These are phyloP conservation scores for Naganishia vishniacii DNA, from an alignment of 768 basidiomycete species.

Conservation along the genomic window DNA sequence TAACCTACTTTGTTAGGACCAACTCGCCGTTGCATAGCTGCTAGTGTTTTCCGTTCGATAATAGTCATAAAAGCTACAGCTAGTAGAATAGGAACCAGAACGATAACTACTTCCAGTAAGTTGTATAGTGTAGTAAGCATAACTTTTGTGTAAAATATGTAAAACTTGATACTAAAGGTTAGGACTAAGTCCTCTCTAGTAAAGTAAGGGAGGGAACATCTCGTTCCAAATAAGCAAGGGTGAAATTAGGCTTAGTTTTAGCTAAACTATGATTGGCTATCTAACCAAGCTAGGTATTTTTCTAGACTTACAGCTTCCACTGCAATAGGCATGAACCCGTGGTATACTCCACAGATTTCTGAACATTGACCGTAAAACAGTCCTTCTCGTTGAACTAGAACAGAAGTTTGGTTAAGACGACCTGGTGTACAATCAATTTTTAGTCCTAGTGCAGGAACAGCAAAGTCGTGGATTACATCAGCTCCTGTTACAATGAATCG, in stretches of 20 bases:
- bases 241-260: background rate
- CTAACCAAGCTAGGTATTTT: constrained; percentile 43
- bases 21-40: constrained; percentile 36
- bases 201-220: constrained; percentile 13
- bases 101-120: constrained; percentile 33
- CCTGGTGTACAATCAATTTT: constrained; percentile 34
- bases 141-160: background rate
- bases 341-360: constrained; percentile 42
- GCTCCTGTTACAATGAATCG: constrained; percentile 41
- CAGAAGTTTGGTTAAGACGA: constrained; percentile 44
- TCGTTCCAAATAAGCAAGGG: background rate
- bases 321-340: constrained; percentile 46
- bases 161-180: too few relatives aligned
- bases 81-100: constrained; percentile 31
- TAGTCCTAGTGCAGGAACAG: constrained; percentile 38
- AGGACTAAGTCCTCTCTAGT: too few relatives aligned
- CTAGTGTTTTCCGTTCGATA: constrained; percentile 34
- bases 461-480: constrained; percentile 44
- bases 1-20: constrained; percentile 36
- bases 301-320: constrained; percentile 38
- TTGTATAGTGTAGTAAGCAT: constrained; percentile 28
- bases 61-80: constrained; percentile 36
- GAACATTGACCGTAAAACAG: constrained; percentile 40
- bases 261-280: constrained; percentile 28
- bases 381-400: constrained; percentile 42